Evolutionary conservation across 257 asterid genomes (phyloP), one percentile per base, ranked within the genome.

Genomic region (Solanum habrochaites): DNA sequence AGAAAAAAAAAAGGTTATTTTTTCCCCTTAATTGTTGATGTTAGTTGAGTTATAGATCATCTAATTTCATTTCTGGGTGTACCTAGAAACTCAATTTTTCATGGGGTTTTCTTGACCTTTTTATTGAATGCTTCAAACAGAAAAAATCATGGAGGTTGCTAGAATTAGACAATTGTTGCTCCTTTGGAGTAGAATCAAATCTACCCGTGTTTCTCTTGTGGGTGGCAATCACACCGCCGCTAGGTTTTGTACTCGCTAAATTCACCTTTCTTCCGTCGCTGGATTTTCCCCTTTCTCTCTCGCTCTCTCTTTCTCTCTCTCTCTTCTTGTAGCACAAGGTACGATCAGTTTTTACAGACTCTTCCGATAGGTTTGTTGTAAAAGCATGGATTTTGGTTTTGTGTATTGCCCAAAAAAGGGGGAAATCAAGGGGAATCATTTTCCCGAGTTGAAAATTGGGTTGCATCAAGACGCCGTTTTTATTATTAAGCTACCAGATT

Each of bases 151-250:
- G 98, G 98, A 95, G 90, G n/a, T 94, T 60, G 91, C 90, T 42
- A 92, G 98, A 83, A 91, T 95, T 69, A 91, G 90, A 91, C 89
- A 91, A 25, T 84, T 95, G 88, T 45, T 94, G 90, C 90, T 91
- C 87, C 97, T 94, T 67, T 92, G 94, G 91, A 87, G 89, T 29
- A 85, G 90, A 60, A 81, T 83, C 25, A 90, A 90, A 92, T 91
- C 64, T 82, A 89, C 7, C 60, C 95, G 94, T 85, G 90, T 92
- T 66, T 94, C 93, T 89, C 96, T 95, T 85, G 93, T 94, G 91
- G 98, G 98, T 92, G 98, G 95, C 62, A 95, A 95, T 67, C 98
- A 94, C 93, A 94, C 98, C 87, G 97, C 98, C 71, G 86, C 98
- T 85, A 91, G 98, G 88, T 95, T 95, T 89, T 95, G 98, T 91